Evolutionary conservation across 2,329 filamentous ascomycete genomes (phyloP), one percentile per base, ranked within the genome.

Genomic region (Apiospora rasikravindrae): DNA sequence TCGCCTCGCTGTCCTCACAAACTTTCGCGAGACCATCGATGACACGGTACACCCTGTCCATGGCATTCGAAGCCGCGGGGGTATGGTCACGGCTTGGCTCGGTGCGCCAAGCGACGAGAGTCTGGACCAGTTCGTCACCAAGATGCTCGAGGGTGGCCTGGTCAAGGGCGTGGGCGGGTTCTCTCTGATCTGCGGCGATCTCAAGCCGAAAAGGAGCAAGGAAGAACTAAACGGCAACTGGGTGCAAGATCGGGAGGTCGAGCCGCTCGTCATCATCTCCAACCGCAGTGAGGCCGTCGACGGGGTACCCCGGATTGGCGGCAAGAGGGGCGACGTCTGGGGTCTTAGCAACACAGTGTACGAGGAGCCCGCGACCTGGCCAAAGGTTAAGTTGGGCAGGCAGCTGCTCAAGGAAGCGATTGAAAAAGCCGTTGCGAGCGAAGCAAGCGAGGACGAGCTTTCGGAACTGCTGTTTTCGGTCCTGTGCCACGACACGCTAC

Each of bases 101-200:
- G 86, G 85, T 2, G 85, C 85, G 29, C 81, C 85, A 14, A 81
- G 84, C 0, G 81, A 83, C n/a, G 85, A 88, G 76, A 81, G 82
- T 22, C 83, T 88, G 1, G 80, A 83, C 44, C 80, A 86, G 3
- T 90, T 89, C 75, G 87, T 90, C 22, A 77, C 85, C 70, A 82
- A 83, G 13, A 82, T 91, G 76, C 84, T 91, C 68, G 83, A 85
- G 53, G 85, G 86, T 40, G 83, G 84, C 29, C 85, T 88, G 13
- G 86, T 90, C 29, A 88, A 88, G 76, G 89, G 88, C 69, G 88
- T 92, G 22, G 91, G 91, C 8, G 90, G 91, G 0, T 92, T 92
- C 78, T 91, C 89, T 33, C 86, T 93, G 77, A 84, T 92, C n/a
- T 91, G 90, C 74, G 89, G 89, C 11, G 91, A 90, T 77, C 82